phyloP scores from a whole-genome alignment of 1,284 basidiomycete species.

The Marasmius oreades region DNA sequence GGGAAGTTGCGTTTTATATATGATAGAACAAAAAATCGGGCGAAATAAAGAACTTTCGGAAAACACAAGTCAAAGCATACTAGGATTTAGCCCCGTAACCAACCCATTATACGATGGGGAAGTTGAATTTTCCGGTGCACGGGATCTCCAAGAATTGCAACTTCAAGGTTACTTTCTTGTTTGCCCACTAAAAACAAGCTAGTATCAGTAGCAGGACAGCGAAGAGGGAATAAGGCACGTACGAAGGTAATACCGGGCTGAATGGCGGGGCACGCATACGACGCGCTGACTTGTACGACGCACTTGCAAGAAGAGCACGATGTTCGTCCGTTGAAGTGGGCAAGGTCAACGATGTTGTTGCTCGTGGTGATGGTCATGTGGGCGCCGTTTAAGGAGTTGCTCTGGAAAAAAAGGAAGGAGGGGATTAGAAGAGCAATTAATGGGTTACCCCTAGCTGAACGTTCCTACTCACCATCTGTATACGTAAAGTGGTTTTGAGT shows the following conservation, averaged over 20 bases:
- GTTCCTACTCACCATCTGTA: slow-evolving; percentile 5
- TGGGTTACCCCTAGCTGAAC: too few species aligned
- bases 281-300: neutral
- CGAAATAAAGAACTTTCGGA: too few species aligned
- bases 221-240: neutral
- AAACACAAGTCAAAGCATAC: too few species aligned
- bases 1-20: too few species aligned
- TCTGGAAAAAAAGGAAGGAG: neutral
- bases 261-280: slow-evolving; percentile 1
- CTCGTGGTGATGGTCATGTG: slow-evolving; percentile 1
- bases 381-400: neutral
- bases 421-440: neutral
- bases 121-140: slow-evolving; percentile 3
- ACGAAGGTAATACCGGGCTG: slow-evolving; percentile 8
- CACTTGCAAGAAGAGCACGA: slow-evolving; percentile 6
- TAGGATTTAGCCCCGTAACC: too few species aligned
- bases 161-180: slow-evolving; percentile 1
- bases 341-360: neutral
- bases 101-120: too few species aligned
- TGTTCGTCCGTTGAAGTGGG: slow-evolving; percentile 4
- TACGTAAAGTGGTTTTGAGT: neutral
- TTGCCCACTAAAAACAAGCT: neutral
- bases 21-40: too few species aligned
- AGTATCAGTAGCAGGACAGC: too few species aligned
- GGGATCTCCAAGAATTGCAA: slow-evolving; percentile 6